Base-by-base conservation (phyloP, 2,329 filamentous ascomycete genomes). In the Monosporascus sp. region DNA sequence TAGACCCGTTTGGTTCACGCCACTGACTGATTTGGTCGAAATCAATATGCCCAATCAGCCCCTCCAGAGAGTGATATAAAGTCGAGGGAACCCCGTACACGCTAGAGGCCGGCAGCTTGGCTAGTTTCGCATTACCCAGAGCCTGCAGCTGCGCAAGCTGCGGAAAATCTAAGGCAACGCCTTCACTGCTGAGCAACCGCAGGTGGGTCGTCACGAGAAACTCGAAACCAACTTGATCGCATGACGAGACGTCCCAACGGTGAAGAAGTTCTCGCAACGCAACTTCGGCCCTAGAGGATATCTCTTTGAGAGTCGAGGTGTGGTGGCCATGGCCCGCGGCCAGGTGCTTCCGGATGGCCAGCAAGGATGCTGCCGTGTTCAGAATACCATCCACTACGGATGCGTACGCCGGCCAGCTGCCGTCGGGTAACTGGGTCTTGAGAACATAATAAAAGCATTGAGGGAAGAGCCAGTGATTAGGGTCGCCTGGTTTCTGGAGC, bases 381-480 rank as follows among this genome's bases (percentile, higher is more conserved):
- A 71, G 52, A 22, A 72, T 68, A 1, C 59, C 61, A 48, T 72
- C 70, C 15, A 66, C 55, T 4, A 60, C 54, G 4, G 62, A 56
- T 1, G 53, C 50, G 44, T 63, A 57, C 5, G 54, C 52, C 6
- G 48, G 53, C 68, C 68, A 72, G 3, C 50, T 58, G 3, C 62
- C 61, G 11, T 55, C 53, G 24, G 53, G 37, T 1, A 56, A 46
- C 49, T 68, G 67, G 3, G 39, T 22, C 1, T 51, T 27, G 4
- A 70, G 52, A 3, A 70, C 37, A 48, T 56, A 67, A 1, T 59
- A 27, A 44, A 67, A 65, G n/a, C 54, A 62, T 38, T 67, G 58
- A 7, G 68, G 67, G 45, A 71, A 71, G 1, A 66, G 54, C 61
- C 64, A 67, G 2, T 17, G 8, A 7, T 15, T 14, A 5, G 15